Percentiles rank a stretch among this genome's conserved stretches.
phyloP scores from a whole-genome alignment of 495 filamentous ascomycete species.

The Neurospora sp. region DNA sequence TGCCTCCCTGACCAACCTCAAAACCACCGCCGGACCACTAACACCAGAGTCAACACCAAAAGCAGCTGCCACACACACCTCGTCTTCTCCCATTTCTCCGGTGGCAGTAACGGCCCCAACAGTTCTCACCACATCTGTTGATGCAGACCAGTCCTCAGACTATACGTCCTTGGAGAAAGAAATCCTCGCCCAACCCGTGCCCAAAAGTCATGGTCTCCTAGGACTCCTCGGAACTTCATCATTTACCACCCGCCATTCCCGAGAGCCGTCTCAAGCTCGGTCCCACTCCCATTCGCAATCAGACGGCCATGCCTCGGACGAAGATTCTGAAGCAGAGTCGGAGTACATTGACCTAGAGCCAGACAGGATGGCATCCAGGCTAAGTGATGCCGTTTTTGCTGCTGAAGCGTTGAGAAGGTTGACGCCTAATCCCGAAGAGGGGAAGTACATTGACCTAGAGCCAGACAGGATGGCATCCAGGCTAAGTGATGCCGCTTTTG shows the following conservation, averaged over 20 bases:
- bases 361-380: constrained; percentile 58
- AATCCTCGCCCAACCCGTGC: not conserved
- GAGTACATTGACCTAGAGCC: constrained; percentile 42
- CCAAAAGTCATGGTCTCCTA: constrained; percentile 2
- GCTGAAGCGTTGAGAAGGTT: constrained; percentile 13
- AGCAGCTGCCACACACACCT: not conserved
- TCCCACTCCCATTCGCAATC: constrained; percentile 29
- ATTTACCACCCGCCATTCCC: constrained; percentile 32
- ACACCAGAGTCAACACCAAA: not conserved
- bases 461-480: constrained; percentile 62
- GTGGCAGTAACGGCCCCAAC: not conserved
- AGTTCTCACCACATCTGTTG: not conserved
- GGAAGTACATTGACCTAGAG: constrained; percentile 38
- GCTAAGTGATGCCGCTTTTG: constrained; percentile 44
- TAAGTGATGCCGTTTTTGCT: constrained; percentile 43
- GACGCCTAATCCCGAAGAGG: constrained; percentile 33
- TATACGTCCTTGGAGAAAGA: not conserved
- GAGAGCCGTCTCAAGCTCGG: constrained; percentile 38
- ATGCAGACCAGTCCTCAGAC: not conserved
- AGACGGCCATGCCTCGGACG: not conserved
- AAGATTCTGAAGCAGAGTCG: not conserved
- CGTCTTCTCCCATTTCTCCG: not conserved
- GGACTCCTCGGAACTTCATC: not conserved
- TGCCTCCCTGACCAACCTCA: constrained; percentile 8
- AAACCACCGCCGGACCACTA: not conserved